A percentile compares a stretch with the other conserved stretches of the same genome.
These are phyloP conservation scores for Cercospora janseana DNA, from an alignment of 2,329 filamentous ascomycete genomes.

Conservation along the genomic window DNA sequence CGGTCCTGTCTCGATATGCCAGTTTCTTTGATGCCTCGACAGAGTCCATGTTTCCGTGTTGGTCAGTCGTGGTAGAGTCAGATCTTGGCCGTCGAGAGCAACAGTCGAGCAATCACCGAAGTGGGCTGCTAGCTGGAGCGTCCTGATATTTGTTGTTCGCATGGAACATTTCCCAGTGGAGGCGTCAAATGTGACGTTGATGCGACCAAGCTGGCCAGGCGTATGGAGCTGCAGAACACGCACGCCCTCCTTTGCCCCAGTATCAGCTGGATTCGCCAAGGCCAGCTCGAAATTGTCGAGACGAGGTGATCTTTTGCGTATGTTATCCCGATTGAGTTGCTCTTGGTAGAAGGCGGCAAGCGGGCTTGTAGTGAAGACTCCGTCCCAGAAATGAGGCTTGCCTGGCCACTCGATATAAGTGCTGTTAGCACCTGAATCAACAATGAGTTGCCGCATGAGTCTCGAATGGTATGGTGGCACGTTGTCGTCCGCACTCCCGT, in stretches of 20 bases:
- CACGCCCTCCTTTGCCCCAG: slow-evolving; percentile 53
- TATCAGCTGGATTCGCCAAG: slow-evolving; percentile 54
- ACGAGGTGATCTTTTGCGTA: slow-evolving; percentile 23
- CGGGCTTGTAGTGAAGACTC: slow-evolving; percentile 53
- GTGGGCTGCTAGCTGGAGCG: slow-evolving; percentile 25
- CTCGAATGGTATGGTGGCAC: slow-evolving; percentile 59
- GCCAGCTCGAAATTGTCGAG: slow-evolving; percentile 48
- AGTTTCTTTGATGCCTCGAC: not conserved
- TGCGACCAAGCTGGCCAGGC: slow-evolving; percentile 52
- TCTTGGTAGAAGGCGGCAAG: slow-evolving; percentile 51
- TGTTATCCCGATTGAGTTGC: slow-evolving; percentile 35
- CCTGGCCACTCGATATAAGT: slow-evolving; percentile 52
- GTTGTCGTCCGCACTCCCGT: slow-evolving; percentile 57
- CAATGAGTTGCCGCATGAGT: slow-evolving; percentile 52
- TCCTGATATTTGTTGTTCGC: slow-evolving; percentile 45
- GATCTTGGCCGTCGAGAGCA: slow-evolving; percentile 19
- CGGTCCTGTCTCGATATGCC: slow-evolving; percentile 1
- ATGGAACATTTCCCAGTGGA: slow-evolving; percentile 39
- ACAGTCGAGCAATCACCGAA: slow-evolving; percentile 24
- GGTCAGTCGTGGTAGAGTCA: not conserved
- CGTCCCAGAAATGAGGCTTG: slow-evolving; percentile 55
- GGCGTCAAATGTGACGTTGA: slow-evolving; percentile 42
- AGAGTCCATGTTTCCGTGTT: not conserved
- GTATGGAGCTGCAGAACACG: slow-evolving; percentile 50
- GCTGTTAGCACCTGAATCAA: slow-evolving; percentile 44